phyloP scores from a whole-genome alignment of 1,284 basidiomycete genomes.

The Xerocomus cyaneibrunnescens region DNA sequence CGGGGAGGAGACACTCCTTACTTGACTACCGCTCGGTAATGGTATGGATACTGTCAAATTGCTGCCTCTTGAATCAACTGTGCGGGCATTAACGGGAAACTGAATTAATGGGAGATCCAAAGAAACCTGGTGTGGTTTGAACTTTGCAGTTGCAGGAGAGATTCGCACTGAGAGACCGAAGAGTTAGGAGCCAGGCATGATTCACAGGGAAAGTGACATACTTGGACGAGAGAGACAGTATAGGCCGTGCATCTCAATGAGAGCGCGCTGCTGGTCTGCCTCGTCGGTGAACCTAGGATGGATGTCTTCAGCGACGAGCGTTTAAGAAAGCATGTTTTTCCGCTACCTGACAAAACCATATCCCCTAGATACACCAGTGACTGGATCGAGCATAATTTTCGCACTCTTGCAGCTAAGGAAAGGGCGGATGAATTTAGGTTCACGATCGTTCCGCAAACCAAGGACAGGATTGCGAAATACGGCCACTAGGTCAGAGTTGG shows the following conservation, averaged over 20 bases:
- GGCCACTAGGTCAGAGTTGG: conserved; percentile 86
- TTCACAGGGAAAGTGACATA: conserved; percentile 41
- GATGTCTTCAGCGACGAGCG: conserved; percentile 7
- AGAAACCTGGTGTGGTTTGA: conserved; percentile 57
- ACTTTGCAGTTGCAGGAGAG: conserved; percentile 86
- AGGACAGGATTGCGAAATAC: conserved; percentile 84
- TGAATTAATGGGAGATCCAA: conserved; percentile 52
- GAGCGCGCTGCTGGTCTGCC: conserved; percentile 80
- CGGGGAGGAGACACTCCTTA: conserved; percentile 65
- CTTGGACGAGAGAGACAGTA: conserved; percentile 84
- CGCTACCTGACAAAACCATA: conserved; percentile 85
- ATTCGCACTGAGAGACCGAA: conserved; percentile 65
- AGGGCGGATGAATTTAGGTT: conserved; percentile 80
- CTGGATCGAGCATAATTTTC: conserved; percentile 90
- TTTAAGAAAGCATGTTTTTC: neutral
- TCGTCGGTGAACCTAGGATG: conserved; percentile 75
- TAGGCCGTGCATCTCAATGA: conserved; percentile 87
- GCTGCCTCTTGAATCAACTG: conserved; percentile 34
- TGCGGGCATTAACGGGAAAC: conserved; percentile 38
- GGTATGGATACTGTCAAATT: conserved; percentile 49
- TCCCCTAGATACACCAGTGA: conserved; percentile 84
- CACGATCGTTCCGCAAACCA: conserved; percentile 75
- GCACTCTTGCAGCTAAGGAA: conserved; percentile 90
- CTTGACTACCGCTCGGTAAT: conserved; percentile 42
- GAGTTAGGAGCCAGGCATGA: conserved; percentile 29